Evolutionary conservation across 2,329 filamentous ascomycete species (phyloP), one percentile per base, ranked within the genome.

Genomic region (Aspergillus proliferans): DNA sequence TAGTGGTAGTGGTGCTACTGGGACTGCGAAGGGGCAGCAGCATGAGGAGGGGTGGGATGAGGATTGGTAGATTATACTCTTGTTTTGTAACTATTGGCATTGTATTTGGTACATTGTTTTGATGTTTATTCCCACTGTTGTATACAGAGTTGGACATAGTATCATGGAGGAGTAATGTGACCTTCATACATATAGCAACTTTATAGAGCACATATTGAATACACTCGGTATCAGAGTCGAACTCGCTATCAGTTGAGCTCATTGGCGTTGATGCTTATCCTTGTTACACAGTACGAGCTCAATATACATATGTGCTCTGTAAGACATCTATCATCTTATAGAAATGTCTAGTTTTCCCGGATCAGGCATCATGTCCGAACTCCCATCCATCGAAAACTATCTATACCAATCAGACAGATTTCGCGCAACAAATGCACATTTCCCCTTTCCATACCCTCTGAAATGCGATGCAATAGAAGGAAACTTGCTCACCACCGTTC

Each of bases 1-100:
- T 12, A 19, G 38, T 40, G 38, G n/a, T 5, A 22, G 38, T 19
- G n/a, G 34, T 40, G 38, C 15, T 40, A 19, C 38, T 21, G 38
- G 38, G 15, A 50, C 46, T 12, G 30, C 55, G 1, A 54, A 52
- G 26, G 60, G 61, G 39, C 76, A 81, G 78, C 26, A 40, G 18
- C 38, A 79, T 47, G 51, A 47, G 1, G 71, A 68, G 18, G 54
- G 57, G 9, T 83, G 80, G 80, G 76, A 78, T 45, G 79, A 82
- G 52, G 69, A 72, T 56, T 74, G 71, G 71, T 74, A 61, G 49
- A 45, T 36, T 55, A 51, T 50, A 28, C 30, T 22, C 22, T 47
- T 50, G 28, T 24, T 21, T 46, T 36, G n/a, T 38, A 18, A 9
- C 28, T 45, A 34, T 46, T 18, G 19, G 18, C 14, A 24, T 33